These are phyloP conservation scores for Dalbergia cochinchinensis DNA, from an alignment of 306 rosid species.

Conservation along the genomic window DNA sequence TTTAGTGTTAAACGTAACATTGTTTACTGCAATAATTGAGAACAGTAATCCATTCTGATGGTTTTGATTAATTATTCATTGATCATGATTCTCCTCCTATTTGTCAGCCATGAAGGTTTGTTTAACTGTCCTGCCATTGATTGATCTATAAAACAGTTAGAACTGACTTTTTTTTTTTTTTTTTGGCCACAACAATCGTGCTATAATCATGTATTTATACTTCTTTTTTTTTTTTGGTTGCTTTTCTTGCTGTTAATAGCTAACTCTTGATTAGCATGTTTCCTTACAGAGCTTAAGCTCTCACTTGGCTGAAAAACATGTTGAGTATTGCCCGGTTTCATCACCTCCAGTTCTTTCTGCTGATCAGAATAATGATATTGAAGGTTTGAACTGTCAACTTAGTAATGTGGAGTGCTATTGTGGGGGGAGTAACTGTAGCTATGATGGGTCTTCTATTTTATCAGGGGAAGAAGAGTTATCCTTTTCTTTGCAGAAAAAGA, in stretches of 20 bases:
- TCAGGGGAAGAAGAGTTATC: slow-evolving; percentile 57
- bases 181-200: neutral
- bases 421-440: slow-evolving; percentile 24
- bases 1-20: neutral
- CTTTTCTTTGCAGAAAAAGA: slow-evolving; percentile 62
- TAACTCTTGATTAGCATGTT: slow-evolving; percentile 33
- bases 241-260: slow-evolving; percentile 8
- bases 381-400: slow-evolving; percentile 59
- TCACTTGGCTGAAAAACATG: slow-evolving; percentile 66
- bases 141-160: slow-evolving; percentile 1
- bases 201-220: slow-evolving; percentile 13
- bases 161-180: slow-evolving; percentile 7
- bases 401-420: neutral
- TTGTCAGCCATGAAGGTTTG: neutral
- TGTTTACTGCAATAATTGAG: neutral
- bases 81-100: neutral
- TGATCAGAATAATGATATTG: slow-evolving; percentile 51
- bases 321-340: slow-evolving; percentile 64
- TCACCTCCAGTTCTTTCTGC: slow-evolving; percentile 75
- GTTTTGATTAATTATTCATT: neutral
- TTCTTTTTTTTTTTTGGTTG: slow-evolving; percentile 6
- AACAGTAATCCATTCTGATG: neutral
- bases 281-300: slow-evolving; percentile 62
- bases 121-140: neutral
- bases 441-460: slow-evolving; percentile 46